Evolutionary conservation across 495 filamentous ascomycete genomes (phyloP).

Genomic region (Bathelium albidoporum): DNA sequence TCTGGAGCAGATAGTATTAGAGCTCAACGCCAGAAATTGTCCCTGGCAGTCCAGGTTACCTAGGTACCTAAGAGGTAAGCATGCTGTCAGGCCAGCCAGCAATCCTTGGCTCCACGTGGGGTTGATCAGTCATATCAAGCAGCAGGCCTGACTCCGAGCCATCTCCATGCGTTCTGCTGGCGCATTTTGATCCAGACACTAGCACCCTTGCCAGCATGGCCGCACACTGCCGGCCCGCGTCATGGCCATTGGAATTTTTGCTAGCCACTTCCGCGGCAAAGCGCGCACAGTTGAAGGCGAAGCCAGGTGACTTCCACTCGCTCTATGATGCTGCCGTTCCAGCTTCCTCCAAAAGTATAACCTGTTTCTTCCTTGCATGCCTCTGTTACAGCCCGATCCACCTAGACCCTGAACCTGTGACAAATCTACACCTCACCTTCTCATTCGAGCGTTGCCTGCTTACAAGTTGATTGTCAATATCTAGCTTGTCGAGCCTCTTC

Average conservation of each 20-base stretch:
- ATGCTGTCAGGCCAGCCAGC: too few species aligned
- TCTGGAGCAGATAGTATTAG: too few species aligned
- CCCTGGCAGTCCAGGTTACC: too few species aligned
- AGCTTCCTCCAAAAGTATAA: not conserved
- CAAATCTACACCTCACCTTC: not conserved
- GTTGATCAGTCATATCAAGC: not conserved
- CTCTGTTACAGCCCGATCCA: not conserved
- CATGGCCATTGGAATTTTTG: not conserved
- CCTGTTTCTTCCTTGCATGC: not conserved
- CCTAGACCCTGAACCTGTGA: not conserved
- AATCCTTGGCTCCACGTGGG: not conserved
- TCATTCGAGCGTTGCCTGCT: not conserved
- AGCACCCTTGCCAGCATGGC: not conserved
- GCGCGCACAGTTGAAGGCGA: not conserved
- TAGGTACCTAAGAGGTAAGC: too few species aligned
- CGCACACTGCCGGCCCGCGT: not conserved
- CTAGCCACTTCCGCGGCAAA: not conserved
- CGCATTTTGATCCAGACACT: not conserved
- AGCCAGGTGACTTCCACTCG: not conserved
- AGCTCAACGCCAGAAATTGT: too few species aligned
- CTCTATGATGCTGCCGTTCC: not conserved
- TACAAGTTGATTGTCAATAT: not conserved
- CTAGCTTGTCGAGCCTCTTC: slow-evolving; percentile 11
- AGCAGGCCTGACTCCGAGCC: not conserved
- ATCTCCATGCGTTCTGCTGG: not conserved